Conservation (phyloP, 2,329 filamentous ascomycete species). For the Pestalotiopsis sp. region DNA sequence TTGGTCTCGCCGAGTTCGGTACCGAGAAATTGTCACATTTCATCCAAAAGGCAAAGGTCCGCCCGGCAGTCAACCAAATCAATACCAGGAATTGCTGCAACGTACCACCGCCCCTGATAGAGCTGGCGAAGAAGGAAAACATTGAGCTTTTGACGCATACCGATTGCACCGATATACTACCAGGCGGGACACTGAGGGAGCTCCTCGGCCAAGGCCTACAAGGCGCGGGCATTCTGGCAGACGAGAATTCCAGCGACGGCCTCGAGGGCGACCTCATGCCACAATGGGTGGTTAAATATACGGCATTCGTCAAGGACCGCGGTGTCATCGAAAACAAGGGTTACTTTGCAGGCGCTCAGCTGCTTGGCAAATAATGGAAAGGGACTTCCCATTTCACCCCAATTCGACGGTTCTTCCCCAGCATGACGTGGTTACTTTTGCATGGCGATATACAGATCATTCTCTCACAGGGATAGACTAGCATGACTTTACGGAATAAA, state of each 20-base stretch:
- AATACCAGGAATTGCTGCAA: conserved; percentile 96
- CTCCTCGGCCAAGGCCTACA: conserved; percentile 73
- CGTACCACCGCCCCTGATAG: conserved; percentile 83
- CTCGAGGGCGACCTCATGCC: conserved; percentile 79
- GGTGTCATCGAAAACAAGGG: conserved; percentile 99
- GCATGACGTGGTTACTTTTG: neutral
- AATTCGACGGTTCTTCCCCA: neutral
- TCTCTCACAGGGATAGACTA: conserved; percentile 4
- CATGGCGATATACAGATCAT: neutral
- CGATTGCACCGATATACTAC: conserved; percentile 90
- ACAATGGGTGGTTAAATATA: conserved; percentile 97
- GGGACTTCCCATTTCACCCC: neutral
- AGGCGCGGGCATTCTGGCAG: conserved; percentile 77
- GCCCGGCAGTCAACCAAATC: conserved; percentile 90
- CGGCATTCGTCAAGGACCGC: conserved; percentile 88
- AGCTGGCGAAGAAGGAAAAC: conserved; percentile 78
- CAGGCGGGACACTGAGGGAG: conserved; percentile 81
- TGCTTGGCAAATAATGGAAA: conserved; percentile 43
- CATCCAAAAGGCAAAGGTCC: conserved; percentile 68
- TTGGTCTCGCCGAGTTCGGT: conserved; percentile 92
- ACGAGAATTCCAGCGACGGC: conserved; percentile 54
- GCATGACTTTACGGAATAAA: conserved; percentile 1
- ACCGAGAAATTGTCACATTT: conserved; percentile 81
- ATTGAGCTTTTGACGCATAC: conserved; percentile 93
- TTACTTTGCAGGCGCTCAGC: conserved; percentile 86